Evolutionary conservation across 2,329 filamentous ascomycete species (phyloP).

Genomic region (Penicillium sp.): DNA sequence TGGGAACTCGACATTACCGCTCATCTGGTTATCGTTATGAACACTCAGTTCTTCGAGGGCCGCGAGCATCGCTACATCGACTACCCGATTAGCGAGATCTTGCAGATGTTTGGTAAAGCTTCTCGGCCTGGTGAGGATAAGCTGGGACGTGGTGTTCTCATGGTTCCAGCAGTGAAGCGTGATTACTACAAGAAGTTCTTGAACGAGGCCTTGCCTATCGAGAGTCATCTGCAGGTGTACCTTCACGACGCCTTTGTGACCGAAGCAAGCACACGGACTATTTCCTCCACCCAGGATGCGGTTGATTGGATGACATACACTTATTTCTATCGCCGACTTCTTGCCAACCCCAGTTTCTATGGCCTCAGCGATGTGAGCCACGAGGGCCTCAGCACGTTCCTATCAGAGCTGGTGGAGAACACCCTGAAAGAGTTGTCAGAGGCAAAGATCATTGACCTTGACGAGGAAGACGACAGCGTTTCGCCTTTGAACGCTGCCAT

Average conservation of each 20-base stretch:
- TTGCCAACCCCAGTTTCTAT: conserved; percentile 97
- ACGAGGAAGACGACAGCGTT: conserved; percentile 88
- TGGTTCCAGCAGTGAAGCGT: conserved; percentile 90
- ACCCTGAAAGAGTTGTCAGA: conserved; percentile 87
- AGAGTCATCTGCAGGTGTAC: conserved; percentile 87
- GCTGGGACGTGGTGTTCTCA: conserved; percentile 83
- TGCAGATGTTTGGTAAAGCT: conserved; percentile 98
- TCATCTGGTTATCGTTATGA: conserved; percentile 93
- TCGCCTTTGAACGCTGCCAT: conserved; percentile 91
- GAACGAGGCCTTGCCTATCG: conserved; percentile 90
- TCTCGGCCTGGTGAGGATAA: conserved; percentile 74
- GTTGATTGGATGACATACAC: conserved; percentile 99
- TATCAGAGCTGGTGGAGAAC: conserved; percentile 91
- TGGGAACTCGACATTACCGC: conserved; percentile 90
- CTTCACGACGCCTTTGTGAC: conserved; percentile 95
- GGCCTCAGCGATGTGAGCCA: conserved; percentile 82
- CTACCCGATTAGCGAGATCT: conserved; percentile 86
- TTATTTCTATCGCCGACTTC: conserved; percentile 91
- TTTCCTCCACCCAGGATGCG: conserved; percentile 91
- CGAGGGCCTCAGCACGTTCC: conserved; percentile 86
- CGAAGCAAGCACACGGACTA: conserved; percentile 93
- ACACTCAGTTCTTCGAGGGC: conserved; percentile 95
- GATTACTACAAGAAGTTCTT: conserved; percentile 99
- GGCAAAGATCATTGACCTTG: conserved; percentile 91
- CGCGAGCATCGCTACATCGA: conserved; percentile 96